These are phyloP conservation scores for Astrothelium subdiscretum DNA, from an alignment of 495 filamentous ascomycete genomes.

Conservation along the genomic window DNA sequence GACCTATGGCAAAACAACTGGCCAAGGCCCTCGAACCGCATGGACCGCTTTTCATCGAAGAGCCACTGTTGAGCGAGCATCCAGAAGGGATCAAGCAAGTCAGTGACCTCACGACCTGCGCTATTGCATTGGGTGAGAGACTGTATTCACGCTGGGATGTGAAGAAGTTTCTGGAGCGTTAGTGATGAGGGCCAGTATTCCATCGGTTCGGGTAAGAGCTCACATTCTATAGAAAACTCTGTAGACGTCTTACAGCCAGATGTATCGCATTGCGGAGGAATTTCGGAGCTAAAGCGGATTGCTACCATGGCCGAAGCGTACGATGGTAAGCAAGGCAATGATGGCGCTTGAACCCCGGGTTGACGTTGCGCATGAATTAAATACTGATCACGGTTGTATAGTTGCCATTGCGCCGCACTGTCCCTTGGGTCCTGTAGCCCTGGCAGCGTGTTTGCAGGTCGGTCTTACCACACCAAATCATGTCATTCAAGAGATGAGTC, in stretches of 20 bases:
- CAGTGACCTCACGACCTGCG: constrained; percentile 46
- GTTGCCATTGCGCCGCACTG: constrained; percentile 67
- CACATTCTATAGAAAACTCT: constrained; percentile 43
- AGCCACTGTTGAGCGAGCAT: constrained; percentile 64
- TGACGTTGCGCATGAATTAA: neutral
- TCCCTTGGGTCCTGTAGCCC: constrained; percentile 62
- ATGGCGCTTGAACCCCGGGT: too few species aligned
- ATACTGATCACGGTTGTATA: neutral
- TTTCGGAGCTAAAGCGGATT: constrained; percentile 60
- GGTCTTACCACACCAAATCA: constrained; percentile 56
- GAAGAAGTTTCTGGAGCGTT: constrained; percentile 42
- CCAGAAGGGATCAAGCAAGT: constrained; percentile 57
- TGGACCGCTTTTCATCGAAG: constrained; percentile 68
- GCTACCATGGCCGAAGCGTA: constrained; percentile 67
- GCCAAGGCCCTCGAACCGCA: constrained; percentile 59
- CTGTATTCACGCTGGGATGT: constrained; percentile 68
- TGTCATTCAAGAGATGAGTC: constrained; percentile 69
- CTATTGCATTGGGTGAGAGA: constrained; percentile 67
- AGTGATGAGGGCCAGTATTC: neutral
- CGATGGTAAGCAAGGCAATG: constrained; percentile 33
- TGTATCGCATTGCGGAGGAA: constrained; percentile 64
- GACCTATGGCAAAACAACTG: constrained; percentile 69
- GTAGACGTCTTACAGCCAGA: constrained; percentile 71
- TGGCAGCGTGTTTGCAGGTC: constrained; percentile 63
- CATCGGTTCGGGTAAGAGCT: neutral